These are phyloP conservation scores for Fraxinus platypoda DNA, from an alignment of 305 asterid species.

Conservation along the genomic window DNA sequence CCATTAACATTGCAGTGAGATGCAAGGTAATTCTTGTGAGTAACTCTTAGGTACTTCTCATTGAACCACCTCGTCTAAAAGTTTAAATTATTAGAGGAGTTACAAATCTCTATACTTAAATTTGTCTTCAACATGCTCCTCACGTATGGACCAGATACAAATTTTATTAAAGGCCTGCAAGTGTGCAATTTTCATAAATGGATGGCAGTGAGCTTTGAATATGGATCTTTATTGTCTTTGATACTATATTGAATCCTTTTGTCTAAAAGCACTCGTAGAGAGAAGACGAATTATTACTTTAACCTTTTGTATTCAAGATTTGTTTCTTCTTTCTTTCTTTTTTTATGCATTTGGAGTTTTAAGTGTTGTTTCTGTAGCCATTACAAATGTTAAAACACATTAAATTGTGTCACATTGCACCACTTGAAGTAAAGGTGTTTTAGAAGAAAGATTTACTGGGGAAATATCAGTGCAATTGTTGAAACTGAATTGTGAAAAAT, in stretches of 20 bases:
- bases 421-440: not conserved
- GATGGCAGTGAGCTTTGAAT: not conserved
- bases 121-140: not conserved
- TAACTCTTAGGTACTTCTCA: not conserved
- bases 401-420: not conserved
- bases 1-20: slow-evolving; percentile 87
- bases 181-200: not conserved
- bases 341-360: not conserved
- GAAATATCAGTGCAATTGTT: not conserved
- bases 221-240: not conserved
- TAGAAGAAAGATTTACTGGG: not conserved
- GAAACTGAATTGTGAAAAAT: not conserved
- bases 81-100: not conserved
- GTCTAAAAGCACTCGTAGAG: not conserved
- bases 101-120: not conserved
- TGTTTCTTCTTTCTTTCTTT: not conserved
- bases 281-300: not conserved
- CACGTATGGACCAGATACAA: not conserved
- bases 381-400: not conserved
- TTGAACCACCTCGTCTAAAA: not conserved
- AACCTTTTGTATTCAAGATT: not conserved
- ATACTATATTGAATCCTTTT: not conserved
- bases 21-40: slow-evolving; percentile 54
- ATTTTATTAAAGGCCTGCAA: not conserved
- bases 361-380: not conserved